These are phyloP conservation scores for Phytophthora citrophthora DNA, from an alignment of 352 stramenopile genomes.

Conservation along the genomic window DNA sequence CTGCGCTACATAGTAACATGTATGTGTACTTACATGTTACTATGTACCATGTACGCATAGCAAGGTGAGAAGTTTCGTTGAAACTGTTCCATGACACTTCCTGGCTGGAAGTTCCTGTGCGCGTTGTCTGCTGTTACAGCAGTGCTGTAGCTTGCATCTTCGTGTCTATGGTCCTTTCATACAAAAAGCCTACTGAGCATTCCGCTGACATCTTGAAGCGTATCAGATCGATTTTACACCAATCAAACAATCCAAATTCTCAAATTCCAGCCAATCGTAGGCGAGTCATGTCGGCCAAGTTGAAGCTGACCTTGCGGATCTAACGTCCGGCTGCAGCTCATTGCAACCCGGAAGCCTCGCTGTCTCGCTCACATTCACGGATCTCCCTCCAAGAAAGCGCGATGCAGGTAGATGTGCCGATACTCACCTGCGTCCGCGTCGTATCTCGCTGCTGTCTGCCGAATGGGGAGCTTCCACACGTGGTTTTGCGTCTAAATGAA, in stretches of 20 bases:
- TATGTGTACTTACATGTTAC: too few relatives aligned
- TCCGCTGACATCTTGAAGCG: conserved; percentile 15
- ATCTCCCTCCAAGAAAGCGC: conserved; percentile 1
- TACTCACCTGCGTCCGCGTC: conserved; percentile 14
- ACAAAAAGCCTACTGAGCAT: conserved; percentile 11
- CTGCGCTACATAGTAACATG: too few relatives aligned
- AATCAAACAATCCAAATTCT: not conserved
- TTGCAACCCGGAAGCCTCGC: not conserved
- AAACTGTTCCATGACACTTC: too few relatives aligned
- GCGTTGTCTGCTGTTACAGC: too few relatives aligned
- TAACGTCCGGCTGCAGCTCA: not conserved
- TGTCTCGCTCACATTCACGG: conserved; percentile 5
- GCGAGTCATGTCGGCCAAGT: not conserved
- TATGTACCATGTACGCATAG: too few relatives aligned
- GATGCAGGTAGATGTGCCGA: conserved; percentile 3
- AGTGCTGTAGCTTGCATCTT: not conserved
- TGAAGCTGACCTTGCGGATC: conserved; percentile 5
- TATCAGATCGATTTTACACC: conserved; percentile 2
- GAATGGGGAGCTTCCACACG: conserved; percentile 24
- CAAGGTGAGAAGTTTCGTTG: too few relatives aligned
- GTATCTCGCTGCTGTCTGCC: conserved; percentile 12
- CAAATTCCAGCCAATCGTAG: conserved; percentile 3
- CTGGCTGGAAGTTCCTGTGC: too few relatives aligned
- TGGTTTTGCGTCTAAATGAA: conserved; percentile 10
- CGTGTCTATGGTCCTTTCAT: conserved; percentile 10